Conservation (phyloP, 345 rosid genomes). For the Boechera stricta region DNA sequence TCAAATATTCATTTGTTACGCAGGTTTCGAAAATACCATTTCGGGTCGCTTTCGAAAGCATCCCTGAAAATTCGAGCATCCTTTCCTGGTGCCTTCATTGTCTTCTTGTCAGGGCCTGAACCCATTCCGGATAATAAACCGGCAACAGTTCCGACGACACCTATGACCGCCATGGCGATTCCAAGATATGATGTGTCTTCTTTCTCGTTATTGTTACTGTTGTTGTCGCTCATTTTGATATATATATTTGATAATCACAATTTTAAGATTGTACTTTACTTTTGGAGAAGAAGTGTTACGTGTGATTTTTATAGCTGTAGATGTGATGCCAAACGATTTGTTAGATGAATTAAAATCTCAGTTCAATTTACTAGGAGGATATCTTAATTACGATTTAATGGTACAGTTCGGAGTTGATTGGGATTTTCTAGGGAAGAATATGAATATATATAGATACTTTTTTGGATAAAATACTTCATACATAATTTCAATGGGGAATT, state of each 20-base stretch:
- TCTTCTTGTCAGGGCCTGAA: neutral
- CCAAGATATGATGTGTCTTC: neutral
- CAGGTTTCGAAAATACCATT: slow-evolving; percentile 30
- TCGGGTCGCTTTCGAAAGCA: slow-evolving; percentile 21
- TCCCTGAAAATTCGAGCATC: slow-evolving; percentile 29
- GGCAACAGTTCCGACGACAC: slow-evolving; percentile 27
- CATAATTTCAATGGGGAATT: neutral
- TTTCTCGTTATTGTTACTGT: neutral
- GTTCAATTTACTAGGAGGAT: slow-evolving; percentile 30
- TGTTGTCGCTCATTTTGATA: slow-evolving; percentile 24
- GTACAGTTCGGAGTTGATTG: neutral
- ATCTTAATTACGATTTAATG: slow-evolving; percentile 7
- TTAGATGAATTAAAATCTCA: neutral
- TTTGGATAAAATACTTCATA: neutral
- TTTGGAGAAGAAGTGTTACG: neutral
- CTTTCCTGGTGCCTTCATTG: slow-evolving; percentile 38
- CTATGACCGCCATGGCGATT: neutral
- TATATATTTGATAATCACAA: neutral
- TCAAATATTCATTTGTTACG: slow-evolving; percentile 35
- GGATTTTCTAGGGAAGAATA: slow-evolving; percentile 14
- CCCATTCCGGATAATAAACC: slow-evolving; percentile 16
- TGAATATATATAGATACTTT: neutral
- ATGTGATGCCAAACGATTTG: slow-evolving; percentile 26
- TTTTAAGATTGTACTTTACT: neutral
- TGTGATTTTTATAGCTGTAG: slow-evolving; percentile 20